Percentiles rank a stretch among this genome's conserved stretches.
These are phyloP conservation scores for Termitomyces titanicus DNA, from an alignment of 768 basidiomycete genomes.

Conservation along the genomic window DNA sequence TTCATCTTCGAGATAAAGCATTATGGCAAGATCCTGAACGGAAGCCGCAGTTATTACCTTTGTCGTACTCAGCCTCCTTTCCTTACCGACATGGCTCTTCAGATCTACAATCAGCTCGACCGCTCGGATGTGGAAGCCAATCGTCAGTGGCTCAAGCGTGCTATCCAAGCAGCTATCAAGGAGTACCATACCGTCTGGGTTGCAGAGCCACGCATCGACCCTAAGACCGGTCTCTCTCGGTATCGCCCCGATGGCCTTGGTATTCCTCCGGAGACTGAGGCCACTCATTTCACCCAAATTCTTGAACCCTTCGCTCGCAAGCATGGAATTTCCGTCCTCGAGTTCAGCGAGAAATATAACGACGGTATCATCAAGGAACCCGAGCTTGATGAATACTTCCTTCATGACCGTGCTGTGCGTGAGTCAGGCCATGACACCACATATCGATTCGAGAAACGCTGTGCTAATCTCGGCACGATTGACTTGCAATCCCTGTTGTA, in stretches of 20 bases:
- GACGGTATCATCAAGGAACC: constrained; percentile 81
- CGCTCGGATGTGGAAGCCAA: constrained; percentile 77
- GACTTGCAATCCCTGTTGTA: constrained; percentile 94
- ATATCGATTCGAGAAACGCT: constrained; percentile 96
- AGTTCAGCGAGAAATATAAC: constrained; percentile 97
- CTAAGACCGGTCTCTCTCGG: constrained; percentile 90
- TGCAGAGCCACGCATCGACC: constrained; percentile 90
- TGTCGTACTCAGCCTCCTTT: constrained; percentile 97
- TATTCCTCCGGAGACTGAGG: constrained; percentile 98
- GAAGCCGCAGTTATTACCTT: constrained; percentile 92
- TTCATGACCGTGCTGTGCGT: constrained; percentile 94
- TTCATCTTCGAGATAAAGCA: constrained; percentile 99
- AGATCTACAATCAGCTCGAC: constrained; percentile 96
- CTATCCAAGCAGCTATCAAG: constrained; percentile 96
- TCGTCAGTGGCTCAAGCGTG: constrained; percentile 89
- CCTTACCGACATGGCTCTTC: constrained; percentile 97
- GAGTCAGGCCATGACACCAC: constrained; percentile 97
- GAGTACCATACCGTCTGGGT: constrained; percentile 99
- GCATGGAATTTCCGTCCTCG: constrained; percentile 88
- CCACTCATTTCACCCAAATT: constrained; percentile 96
- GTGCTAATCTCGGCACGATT: constrained; percentile 94
- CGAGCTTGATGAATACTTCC: constrained; percentile 91
- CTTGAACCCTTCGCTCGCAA: constrained; percentile 93
- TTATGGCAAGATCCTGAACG: constrained; percentile 96
- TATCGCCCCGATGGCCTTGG: constrained; percentile 93